phyloP scores from a whole-genome alignment of 108 stramenopile genomes.

The Pseudonitzschia pungens region DNA sequence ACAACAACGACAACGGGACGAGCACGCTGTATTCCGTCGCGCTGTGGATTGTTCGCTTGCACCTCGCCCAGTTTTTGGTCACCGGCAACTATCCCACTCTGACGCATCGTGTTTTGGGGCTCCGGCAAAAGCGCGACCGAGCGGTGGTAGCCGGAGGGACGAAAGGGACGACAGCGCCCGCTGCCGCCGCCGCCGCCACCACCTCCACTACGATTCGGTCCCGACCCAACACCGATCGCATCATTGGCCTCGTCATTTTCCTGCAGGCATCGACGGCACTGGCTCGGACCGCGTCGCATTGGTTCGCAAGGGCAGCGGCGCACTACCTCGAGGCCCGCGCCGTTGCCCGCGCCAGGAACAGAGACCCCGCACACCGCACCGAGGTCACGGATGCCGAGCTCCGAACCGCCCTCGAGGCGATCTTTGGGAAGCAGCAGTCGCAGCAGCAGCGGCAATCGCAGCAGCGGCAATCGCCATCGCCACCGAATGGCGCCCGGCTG shows the following conservation, averaged over 20 bases:
- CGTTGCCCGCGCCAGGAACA: no score
- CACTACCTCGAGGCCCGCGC: slow-evolving; percentile 20
- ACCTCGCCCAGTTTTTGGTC: slow-evolving; percentile 35
- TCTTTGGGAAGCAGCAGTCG: neutral
- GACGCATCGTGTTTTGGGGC: slow-evolving; percentile 26
- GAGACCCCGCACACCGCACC: no score
- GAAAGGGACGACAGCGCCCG: neutral
- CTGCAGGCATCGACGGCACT: slow-evolving; percentile 23
- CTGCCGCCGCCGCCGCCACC: no score
- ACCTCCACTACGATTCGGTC: neutral
- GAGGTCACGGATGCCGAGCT: no score
- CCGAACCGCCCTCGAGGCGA: no score
- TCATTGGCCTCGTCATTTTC: slow-evolving; percentile 22
- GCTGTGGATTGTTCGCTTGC: slow-evolving; percentile 33
- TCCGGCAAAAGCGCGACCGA: neutral
- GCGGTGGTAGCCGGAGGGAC: neutral
- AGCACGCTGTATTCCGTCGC: slow-evolving; percentile 16
- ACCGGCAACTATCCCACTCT: slow-evolving; percentile 41
- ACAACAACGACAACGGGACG: neutral
- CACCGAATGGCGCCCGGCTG: no score
- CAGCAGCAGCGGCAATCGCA: no score
- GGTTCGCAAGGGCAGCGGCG: slow-evolving; percentile 14
- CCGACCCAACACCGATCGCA: slow-evolving; percentile 26
- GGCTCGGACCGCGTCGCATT: neutral
- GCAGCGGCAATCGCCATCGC: no score